phyloP scores from a whole-genome alignment of 345 rosid genomes.

The Brassica incana region DNA sequence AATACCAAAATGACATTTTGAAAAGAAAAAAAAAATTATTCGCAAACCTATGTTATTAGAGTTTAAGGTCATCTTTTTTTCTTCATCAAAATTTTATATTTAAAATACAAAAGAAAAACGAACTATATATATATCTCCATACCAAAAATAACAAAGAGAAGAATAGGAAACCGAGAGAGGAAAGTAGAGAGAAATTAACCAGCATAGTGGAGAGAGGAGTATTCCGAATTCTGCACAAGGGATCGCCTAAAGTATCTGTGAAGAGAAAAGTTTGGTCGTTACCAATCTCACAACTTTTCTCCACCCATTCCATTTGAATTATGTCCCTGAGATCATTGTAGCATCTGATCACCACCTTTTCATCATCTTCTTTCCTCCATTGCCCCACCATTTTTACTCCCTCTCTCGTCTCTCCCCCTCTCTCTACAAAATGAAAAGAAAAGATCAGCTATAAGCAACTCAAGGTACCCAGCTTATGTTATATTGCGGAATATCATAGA shows the following conservation, averaged over 20 bases:
- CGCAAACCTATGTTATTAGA: neutral
- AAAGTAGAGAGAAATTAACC: slow-evolving; percentile 37
- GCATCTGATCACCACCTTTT: slow-evolving; percentile 48
- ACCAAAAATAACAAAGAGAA: neutral
- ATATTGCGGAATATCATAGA: slow-evolving; percentile 2
- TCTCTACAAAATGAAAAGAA: neutral
- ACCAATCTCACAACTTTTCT: slow-evolving; percentile 75
- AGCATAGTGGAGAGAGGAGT: slow-evolving; percentile 71
- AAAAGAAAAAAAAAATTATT: neutral
- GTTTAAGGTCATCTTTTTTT: neutral
- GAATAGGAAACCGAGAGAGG: neutral
- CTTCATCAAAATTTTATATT: neutral
- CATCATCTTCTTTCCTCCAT: slow-evolving; percentile 29
- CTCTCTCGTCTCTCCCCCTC: neutral
- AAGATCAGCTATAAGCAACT: neutral
- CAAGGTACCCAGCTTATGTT: slow-evolving; percentile 3
- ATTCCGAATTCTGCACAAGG: slow-evolving; percentile 77
- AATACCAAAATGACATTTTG: neutral
- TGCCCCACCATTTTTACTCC: slow-evolving; percentile 30
- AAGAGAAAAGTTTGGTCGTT: slow-evolving; percentile 57
- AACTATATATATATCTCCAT: neutral
- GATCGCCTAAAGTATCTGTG: slow-evolving; percentile 84
- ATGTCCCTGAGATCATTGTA: slow-evolving; percentile 57
- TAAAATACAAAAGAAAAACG: neutral
- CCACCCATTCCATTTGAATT: slow-evolving; percentile 54